Base-by-base conservation (phyloP, 352 stramenopile genomes). In the Phytophthora ohioensis region DNA sequence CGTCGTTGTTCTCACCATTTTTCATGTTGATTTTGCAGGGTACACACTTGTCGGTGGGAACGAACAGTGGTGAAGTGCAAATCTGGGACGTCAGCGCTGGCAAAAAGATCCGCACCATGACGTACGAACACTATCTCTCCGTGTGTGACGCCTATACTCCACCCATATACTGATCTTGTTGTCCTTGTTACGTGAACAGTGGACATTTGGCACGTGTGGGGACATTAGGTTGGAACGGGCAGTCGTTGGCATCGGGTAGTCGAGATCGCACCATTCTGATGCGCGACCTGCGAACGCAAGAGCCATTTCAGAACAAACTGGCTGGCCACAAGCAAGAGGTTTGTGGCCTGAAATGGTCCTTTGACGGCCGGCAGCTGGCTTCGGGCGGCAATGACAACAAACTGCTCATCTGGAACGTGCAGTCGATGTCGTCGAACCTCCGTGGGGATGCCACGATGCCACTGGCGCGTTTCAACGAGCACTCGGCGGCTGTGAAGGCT, bases 351-450 rank as follows among this genome's bases (percentile, higher is more conserved):
- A 98, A 98, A 57, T 99, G 97, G 96, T 98, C 92, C 3, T 98
- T 97, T 61, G 96, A 99, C 64, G 88, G 93, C 57, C 67, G 85
- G n/a, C 84, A 97, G 59, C 80, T 98, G 15, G 92, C 92, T 1
- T 98, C 92, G 0, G 97, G 97, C 52, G 97, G 97, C 21, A 99
- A 99, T 76, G 97, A 99, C 84, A 99, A 99, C 85, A 98, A 99
- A 76, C 80, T 99, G 21, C 91, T 98, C 60, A 93, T 99, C n/a
- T 99, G 97, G 92, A 97, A 97, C 75, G 85, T 94, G 54, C 88
- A 82, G 52, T 75, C 67, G 2, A 76, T 82, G 32, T 84, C 74
- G 0, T 84, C 78, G 4, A 48, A 69, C 61, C 41, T 79, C 4
- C 43, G 51, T 7, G 55, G 60, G 8, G 67, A 74, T n/a, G 57